Evolutionary conservation across 2,329 filamentous ascomycete genomes (phyloP).

Genomic region (Penicillium sp.): DNA sequence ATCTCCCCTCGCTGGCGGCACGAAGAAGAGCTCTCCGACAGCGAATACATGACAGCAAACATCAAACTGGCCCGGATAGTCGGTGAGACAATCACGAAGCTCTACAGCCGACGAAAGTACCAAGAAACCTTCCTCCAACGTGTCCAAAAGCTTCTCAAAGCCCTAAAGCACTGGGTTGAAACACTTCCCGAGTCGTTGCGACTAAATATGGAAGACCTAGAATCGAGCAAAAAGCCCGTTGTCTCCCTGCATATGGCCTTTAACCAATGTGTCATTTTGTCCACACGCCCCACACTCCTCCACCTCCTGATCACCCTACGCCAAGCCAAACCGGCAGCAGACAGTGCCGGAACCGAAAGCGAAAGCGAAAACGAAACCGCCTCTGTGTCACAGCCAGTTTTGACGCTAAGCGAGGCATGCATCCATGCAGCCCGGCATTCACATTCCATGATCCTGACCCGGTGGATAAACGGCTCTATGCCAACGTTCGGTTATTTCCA

Average conservation of each 20-base stretch:
- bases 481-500: slow-evolving; percentile 44
- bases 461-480: slow-evolving; percentile 42
- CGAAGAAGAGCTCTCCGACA: slow-evolving; percentile 40
- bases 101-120: slow-evolving; percentile 40
- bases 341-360: background rate
- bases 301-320: slow-evolving; percentile 39
- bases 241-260: slow-evolving; percentile 42
- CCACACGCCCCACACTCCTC: slow-evolving; percentile 42
- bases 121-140: slow-evolving; percentile 41
- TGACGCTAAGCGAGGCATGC: slow-evolving; percentile 41
- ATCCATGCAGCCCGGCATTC: slow-evolving; percentile 42
- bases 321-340: background rate
- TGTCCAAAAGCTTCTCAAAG: slow-evolving; percentile 42
- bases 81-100: slow-evolving; percentile 36
- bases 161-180: slow-evolving; percentile 42
- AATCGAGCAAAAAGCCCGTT: slow-evolving; percentile 35
- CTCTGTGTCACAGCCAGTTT: slow-evolving; percentile 39
- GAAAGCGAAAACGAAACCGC: background rate
- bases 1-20: slow-evolving; percentile 32
- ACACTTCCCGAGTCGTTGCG: slow-evolving; percentile 37
- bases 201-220: slow-evolving; percentile 34
- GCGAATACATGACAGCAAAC: slow-evolving; percentile 39
- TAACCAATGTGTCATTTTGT: slow-evolving; percentile 43
- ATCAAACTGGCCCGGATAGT: slow-evolving; percentile 41
- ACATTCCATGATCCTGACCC: slow-evolving; percentile 38